Evolutionary conservation across 2,329 filamentous ascomycete genomes (phyloP), one percentile per base, ranked within the genome.

Genomic region (Botrytis galanthina): DNA sequence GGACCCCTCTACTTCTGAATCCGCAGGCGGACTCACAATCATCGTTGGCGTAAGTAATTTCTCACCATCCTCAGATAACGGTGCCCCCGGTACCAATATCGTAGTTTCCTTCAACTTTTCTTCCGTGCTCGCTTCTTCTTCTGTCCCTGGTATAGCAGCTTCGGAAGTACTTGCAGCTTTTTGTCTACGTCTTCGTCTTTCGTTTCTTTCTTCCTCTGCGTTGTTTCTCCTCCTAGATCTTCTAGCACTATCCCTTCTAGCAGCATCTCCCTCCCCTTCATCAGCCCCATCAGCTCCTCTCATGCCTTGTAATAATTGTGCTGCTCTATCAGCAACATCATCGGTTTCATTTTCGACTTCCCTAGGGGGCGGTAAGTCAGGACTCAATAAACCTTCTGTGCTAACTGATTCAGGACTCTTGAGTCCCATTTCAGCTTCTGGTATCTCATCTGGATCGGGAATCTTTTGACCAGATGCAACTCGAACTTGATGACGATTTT

Each of bases 391-490:
- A 44, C 78, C 80, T 32, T 84, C 83, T 8, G 79, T 79, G 59
- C 80, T 81, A 22, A 79, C 77, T 29, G 78, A 77, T 18, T 82
- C 82, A 3, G 91, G 88, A 74, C 87, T 90, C 66, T 89, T 81
- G 16, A 76, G 84, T 42, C 84, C 84, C 59, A 88, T 87, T 35
- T 88, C 85, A 61, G 85, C 83, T 73, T 90, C 89, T 70, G 89
- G 86, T 22, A 87, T 87, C 79, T 92, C 91, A 78, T 87, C 85
- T 71, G 87, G 77, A 68, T 97, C 94, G 2, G 93, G 93, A n/a
- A 97, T 92, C 80, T 95, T 89, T 79, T 97, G 94, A 14, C 95
- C 95, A 29, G 92, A 95, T 26, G 95, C 94, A 70, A 98, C 89
- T 75, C 95, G 93, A 46, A 96, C 92, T 83, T 97, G 93, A 80